Evolutionary conservation across 768 basidiomycete species (phyloP), one percentile per base, ranked within the genome.

Genomic region (Macrolepiota albuminosa): DNA sequence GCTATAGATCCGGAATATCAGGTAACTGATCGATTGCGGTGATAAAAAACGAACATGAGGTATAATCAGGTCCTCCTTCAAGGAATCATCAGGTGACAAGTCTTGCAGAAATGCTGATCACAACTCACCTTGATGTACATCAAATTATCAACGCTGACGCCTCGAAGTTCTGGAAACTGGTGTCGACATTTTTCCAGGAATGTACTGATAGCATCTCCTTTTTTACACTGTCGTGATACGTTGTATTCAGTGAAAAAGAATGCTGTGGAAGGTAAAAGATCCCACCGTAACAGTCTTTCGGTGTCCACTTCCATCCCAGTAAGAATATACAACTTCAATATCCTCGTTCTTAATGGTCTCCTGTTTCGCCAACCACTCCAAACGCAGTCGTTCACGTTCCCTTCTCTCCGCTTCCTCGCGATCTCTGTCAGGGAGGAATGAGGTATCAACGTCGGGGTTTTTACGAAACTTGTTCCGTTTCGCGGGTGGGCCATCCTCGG

Each of bases 221-320:
- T 99, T 82, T 93, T 96, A 73, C 95, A 98, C 96, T 98, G 70
- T 55, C 52, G 50, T 54, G 45, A 54, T 26, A 48, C 2, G 21
- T 14, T n/a, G 24, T 11, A n/a, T 57, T 50, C 16, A 29, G 16
- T 21, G 9, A n/a, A 48, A 58, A 18, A 29, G 1, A 34, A 52
- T 42, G 34, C n/a, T 3, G 24, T 31, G 40, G 11, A 56, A 43
- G 51, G 9, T 29, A 18, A 42, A 51, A n/a, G 5, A 53, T 3
- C 91, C 73, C 67, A 96, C 96, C 67, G 77, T 80, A 16, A 96
- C 95, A 53, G 86, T 88, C 76, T 95, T 97, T 55, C 97, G 80
- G 75, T 98, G 97, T 0, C 97, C 97, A 67, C 90, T 94, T 11
- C 97, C 97, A 71, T 99, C 97, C 97, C 97, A 99, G 72, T 88